Base-by-base conservation (phyloP, 1,139 yeast species). In the Pichia cactophila region DNA sequence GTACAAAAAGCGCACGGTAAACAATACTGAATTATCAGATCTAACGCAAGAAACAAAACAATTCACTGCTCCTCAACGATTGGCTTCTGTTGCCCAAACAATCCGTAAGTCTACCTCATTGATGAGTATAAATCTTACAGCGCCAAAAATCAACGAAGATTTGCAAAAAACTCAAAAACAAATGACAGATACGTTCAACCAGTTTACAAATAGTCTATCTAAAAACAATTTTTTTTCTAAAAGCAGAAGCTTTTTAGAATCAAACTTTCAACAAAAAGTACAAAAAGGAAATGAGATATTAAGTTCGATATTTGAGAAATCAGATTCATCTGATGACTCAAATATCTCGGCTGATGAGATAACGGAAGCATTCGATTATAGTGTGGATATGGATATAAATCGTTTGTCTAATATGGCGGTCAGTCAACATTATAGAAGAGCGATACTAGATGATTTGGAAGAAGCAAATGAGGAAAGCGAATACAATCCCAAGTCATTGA, bases 191-290 rank as follows among this genome's bases (percentile, higher is more conserved):
- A 54, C 59, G 0, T 44, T 61, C 36, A 54, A 53, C 38, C 55
- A 54, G 2, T 38, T 61, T 9, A 55, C 62, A 8, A 53, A 41
- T n/a, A 61, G 58, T 36, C 23, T 62, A 5, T 45, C 58, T 16
- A 54, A 51, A 28, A 59, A 55, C 28, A 46, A 58, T 16, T 42
- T 63, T 16, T 35, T 62, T 7, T 52, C 40, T n/a, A 59, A 54
- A 44, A 58, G 65, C 5, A 60, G 52, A 33, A 43, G 47, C 1
- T 49, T 62, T 20, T 50, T 62, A 29, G 63, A 57, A 35, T 50
- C 55, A 29, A 59, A 58, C 54, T 36, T 61, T 14, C 51, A 49
- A 10, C 60, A 57, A 26, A 56, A 55, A 42, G 40, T 53, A 8
- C 49, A 48, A 40, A 33, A 47, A 26, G 55, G 57, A 10, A 55